Base-by-base conservation (phyloP, 2,329 filamentous ascomycete genomes). In the Harringtonia aguacate region DNA sequence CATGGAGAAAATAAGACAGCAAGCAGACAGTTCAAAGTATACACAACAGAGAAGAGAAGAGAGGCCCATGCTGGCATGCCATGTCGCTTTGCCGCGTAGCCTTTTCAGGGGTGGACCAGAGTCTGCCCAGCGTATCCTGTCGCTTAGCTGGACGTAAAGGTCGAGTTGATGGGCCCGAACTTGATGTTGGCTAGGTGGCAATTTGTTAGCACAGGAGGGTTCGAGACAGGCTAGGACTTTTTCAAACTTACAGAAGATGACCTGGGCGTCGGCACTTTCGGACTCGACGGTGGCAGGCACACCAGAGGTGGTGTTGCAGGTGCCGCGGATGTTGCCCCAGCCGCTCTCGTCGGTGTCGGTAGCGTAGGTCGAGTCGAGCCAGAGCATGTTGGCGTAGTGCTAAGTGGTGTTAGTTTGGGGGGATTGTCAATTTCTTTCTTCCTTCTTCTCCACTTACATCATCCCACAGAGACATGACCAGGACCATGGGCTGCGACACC, bases 381-480 rank as follows among this genome's bases (percentile, higher is more conserved):
- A 80, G 44, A 75, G 67, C 73, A 79, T 79, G 62, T 74, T 70
- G 54, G 75, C 63, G 41, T 70, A 62, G 60, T 81, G 72, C 54
- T 58, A 17, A 1, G 14, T 4, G 3, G n/a, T 36, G 36, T 38
- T 44, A 44, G 36, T 22, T 24, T 24, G 22, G 33, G 9, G n/a
- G n/a, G n/a, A n/a, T 39, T 6, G 1, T 33, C 20, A n/a, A n/a
- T n/a, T n/a, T 29, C 5, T 29, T 21, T 13, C 13, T 41, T 30
- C 31, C 27, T 29, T 35, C 17, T 14, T 20, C 29, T 14, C 10
- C 10, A 50, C 54, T 52, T 43, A 56, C 54, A 59, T 81, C 78
- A 52, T 79, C 76, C 73, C 73, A 77, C 46, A 77, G 61, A 17
- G 65, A 70, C 68, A 81, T 69, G 53, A 79, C 76, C 7, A 81